Evolutionary conservation across 2,329 filamentous ascomycete genomes (phyloP), one percentile per base, ranked within the genome.

Genomic region (Dothidotthia symphoricarpi): DNA sequence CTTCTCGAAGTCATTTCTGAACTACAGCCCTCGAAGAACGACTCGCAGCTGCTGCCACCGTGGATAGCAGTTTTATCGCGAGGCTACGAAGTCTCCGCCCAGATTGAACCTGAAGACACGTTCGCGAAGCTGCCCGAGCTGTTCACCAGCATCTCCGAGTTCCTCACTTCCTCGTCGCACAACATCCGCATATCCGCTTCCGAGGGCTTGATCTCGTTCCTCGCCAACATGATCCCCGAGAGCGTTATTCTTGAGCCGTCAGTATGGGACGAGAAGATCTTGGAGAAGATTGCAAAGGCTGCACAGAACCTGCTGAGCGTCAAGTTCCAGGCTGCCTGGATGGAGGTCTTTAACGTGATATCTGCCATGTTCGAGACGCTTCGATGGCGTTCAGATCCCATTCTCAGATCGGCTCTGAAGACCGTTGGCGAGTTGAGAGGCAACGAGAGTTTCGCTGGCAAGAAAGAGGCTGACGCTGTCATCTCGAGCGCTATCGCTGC

Each of bases 11-110:
- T 93, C 35, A 95, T 98, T 52, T 83, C 85, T 10, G 90, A 97
- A 64, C 73, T 98, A 51, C 88, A 91, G 53, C 93, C 93, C 7
- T 87, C 89, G 3, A 81, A 90, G 52, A 95, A 91, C 66, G 93
- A 98, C 69, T 91, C 90, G 2, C 91, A 96, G 67, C 78, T 98
- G 22, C 80, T 97, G 3, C 93, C 93, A 1, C 87, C 93, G 0
- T 98, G 93, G 93, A 88, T 98, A 55, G 93, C 93, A 10, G 93
- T 98, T 38, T 70, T 98, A 15, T 96, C 91, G 10, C 77, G 93
- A 66, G 93, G 90, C 6, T 97, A 96, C 67, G 90, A 96, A 63
- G 89, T 97, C 5, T 88, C 88, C 4, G 85, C 89, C 1, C 88
- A 95, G 62, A 77, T 96, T 35, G 84, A 88, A 51, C 85, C 90